Evolutionary conservation across 163 green algal species (phyloP), one percentile per base, ranked within the genome.

Genomic region (Chlamydomonas reinhardtii): DNA sequence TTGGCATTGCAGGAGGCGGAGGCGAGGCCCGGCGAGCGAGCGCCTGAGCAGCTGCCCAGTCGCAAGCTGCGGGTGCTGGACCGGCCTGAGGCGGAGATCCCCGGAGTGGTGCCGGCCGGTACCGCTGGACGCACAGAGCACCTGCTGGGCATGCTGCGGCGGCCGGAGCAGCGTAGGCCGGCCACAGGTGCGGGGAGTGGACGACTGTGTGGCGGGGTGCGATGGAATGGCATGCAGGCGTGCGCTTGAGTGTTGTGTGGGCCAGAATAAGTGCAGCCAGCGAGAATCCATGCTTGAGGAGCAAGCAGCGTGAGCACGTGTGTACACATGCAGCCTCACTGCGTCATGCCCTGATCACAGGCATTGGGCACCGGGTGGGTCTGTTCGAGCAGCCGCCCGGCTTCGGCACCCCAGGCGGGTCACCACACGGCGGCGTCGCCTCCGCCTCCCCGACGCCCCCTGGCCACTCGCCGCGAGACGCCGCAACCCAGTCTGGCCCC

Each of bases 71-170:
- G 77, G 3, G 65, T 43, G 68, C 79, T 85, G 68, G 24, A 62
- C 15, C 79, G 79, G 32, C 79, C 79, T 4, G 79, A 85, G 69
- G 54, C 66, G 24, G 79, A 85, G n/a, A 5, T 85, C 25, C 79
- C 79, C 12, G 69, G 79, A 12, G 27, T 85, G 17, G 54, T 77
- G 37, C 79, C 79, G 29, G 79, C 79, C 11, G 69, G 68, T 27
- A 85, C 79, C 11, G 79, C 79, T 0, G 79, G 79, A 29, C 79
- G 79, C 48, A 85, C 79, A 11, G 79, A 85, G 79, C 79, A 77
- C 79, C 31, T 85, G 32, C 79, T 85, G 52, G 69, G 68, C n/a
- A 85, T 85, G 79, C 68, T 85, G 79, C 66, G 68, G 5, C 32
- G 79, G 3, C 34, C 24, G 14, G 65, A 29, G 62, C 27, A 22